Base-by-base conservation (phyloP, 1,284 basidiomycete species). In the Caloboletus inedulis region DNA sequence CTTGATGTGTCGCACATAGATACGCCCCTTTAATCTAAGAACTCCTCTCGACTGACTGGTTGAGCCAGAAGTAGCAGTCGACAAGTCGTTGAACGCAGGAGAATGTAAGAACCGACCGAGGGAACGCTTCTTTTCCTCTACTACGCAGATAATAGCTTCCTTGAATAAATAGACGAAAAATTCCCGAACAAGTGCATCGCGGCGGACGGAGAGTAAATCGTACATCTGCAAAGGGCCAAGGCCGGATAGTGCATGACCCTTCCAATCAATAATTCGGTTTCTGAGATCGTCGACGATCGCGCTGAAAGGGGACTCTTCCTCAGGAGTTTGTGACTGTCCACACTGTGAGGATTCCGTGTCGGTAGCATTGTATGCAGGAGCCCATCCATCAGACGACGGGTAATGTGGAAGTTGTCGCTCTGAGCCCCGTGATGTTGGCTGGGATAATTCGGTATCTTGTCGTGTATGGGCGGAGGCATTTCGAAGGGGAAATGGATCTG, bases 131-230 rank as follows among this genome's bases (percentile, higher is more conserved):
- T 88, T 89, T 72, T 98, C 95, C 68, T 98, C 96, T 21, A 91
- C 84, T 14, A 98, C 91, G 69, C 95, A 99, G 55, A 98, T 93
- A 55, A 99, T 87, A 10, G 96, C 96, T 66, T 98, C 92, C 63
- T 89, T 87, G 81, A 98, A 98, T 37, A 99, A 82, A 72, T 98
- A 98, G 53, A 98, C 91, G 66, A 88, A 91, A 69, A 96, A 95
- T 68, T 96, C 91, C 51, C 92, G 83, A 25, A 94, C 85, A 51
- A 94, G 84, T 10, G 85, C 74, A 61, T 94, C 93, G 52, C 95
- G 87, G 43, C 94, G 82, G 39, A 98, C 93, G 41, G 84, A 85
- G 29, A 98, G 75, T 43, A 93, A 78, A 70, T 98, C 94, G 70
- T 94, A 97, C 78, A 98, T 90, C 59, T 89, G 86, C 39, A 98